A percentile compares a stretch with the other conserved stretches of the same genome.
These are phyloP conservation scores for Pseudopediastrum boryanum DNA, from an alignment of 139 green algal genomes.

Conservation along the genomic window DNA sequence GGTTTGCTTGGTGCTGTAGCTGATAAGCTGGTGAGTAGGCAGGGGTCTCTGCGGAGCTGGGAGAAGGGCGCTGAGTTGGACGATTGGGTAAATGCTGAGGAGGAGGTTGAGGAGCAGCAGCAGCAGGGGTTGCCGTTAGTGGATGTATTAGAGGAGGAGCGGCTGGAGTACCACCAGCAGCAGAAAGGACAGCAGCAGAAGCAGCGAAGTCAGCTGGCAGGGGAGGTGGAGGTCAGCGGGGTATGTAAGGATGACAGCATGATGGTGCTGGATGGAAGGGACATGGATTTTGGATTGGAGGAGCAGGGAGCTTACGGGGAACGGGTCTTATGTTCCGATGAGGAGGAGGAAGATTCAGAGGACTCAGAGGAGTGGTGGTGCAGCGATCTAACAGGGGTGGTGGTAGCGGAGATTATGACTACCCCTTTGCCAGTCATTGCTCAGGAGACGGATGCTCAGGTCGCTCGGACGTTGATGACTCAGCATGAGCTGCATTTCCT, in stretches of 20 bases:
- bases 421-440: constrained; percentile 27
- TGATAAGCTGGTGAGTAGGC: no score
- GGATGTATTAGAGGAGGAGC: neutral
- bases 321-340: no score
- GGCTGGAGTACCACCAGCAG: neutral
- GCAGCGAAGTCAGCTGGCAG: neutral
- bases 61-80: no score
- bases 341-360: neutral
- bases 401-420: constrained; percentile 33
- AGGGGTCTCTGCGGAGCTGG: no score
- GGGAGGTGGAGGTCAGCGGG: neutral
- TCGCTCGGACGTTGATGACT: constrained; percentile 45
- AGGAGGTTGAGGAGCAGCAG: neutral
- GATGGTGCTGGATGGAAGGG: no score
- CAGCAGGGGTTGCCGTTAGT: no score
- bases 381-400: constrained; percentile 16
- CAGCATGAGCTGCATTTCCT: constrained; percentile 39
- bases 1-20: constrained; percentile 8
- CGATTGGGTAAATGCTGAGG: neutral
- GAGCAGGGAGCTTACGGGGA: no score
- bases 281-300: no score
- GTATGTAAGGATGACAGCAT: no score
- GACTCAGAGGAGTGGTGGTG: constrained; percentile 33
- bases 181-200: constrained; percentile 5
- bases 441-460: constrained; percentile 35